Evolutionary conservation across 306 rosid species (phyloP).

Genomic region (Vigna trinervia): DNA sequence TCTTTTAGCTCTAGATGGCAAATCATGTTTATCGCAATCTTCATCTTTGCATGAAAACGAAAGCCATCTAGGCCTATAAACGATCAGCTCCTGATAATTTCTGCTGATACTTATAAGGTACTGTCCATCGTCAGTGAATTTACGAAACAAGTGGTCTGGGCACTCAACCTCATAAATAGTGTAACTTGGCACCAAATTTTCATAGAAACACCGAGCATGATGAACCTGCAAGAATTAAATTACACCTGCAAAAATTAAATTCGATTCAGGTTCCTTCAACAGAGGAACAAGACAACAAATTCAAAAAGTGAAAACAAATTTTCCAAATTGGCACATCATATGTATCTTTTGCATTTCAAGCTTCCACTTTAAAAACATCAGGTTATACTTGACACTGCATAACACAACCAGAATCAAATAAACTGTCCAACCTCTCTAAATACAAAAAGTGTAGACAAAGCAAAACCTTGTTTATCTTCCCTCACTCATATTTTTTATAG

Average conservation of each 20-base stretch:
- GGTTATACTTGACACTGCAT: conserved; percentile 7
- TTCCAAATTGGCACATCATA: conserved; percentile 21
- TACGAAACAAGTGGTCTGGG: conserved; percentile 88
- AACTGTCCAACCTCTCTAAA: conserved; percentile 1
- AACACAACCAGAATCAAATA: conserved; percentile 2
- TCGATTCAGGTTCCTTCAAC: conserved; percentile 58
- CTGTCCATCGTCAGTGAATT: conserved; percentile 95
- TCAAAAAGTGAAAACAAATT: conserved; percentile 18
- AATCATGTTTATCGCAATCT: conserved; percentile 72
- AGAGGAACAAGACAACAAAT: conserved; percentile 46
- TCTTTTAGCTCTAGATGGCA: conserved; percentile 74
- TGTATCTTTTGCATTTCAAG: conserved; percentile 5
- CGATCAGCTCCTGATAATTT: conserved; percentile 80
- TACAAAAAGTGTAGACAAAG: conserved; percentile 31
- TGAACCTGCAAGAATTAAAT: conserved; percentile 82
- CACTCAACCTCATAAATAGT: conserved; percentile 89
- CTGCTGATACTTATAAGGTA: conserved; percentile 91
- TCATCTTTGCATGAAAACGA: conserved; percentile 86
- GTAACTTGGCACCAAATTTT: conserved; percentile 87
- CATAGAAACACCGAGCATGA: conserved; percentile 82
- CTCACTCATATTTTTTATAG: conserved; percentile 1
- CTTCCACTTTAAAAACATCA: conserved; percentile 15
- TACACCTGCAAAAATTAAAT: conserved; percentile 65
- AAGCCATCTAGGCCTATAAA: conserved; percentile 91
- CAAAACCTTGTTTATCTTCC: conserved; percentile 31